Percentiles rank a stretch among this genome's conserved stretches.
Conservation (phyloP, 352 stramenopile genomes). For the Globisporangium recalcitrans region DNA sequence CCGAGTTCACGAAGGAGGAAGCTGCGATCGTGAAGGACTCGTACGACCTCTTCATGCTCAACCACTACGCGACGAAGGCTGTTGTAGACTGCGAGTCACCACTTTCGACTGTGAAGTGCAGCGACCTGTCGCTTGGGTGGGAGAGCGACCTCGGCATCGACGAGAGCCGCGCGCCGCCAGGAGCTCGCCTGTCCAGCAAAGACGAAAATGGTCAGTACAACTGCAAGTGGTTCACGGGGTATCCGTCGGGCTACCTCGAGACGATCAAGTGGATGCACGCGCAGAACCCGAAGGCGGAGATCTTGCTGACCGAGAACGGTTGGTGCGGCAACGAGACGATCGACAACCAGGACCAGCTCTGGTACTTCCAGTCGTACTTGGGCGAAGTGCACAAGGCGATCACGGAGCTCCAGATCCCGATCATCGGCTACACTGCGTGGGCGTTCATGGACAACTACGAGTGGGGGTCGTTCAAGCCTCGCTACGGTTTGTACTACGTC, state of each 20-base stretch:
- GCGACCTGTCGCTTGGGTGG: constrained; percentile 30
- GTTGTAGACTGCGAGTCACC: constrained; percentile 44
- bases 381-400: constrained; percentile 58
- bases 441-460: constrained; percentile 95
- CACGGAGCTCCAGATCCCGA: constrained; percentile 48
- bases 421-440: constrained; percentile 92
- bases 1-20: constrained; percentile 80
- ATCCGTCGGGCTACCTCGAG: constrained; percentile 46
- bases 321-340: constrained; percentile 54
- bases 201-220: constrained; percentile 22
- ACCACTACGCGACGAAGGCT: constrained; percentile 81
- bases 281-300: constrained; percentile 35
- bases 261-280: constrained; percentile 67
- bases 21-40: constrained; percentile 70
- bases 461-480: constrained; percentile 76
- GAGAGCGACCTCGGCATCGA: constrained; percentile 48
- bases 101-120: constrained; percentile 29
- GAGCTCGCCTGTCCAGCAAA: constrained; percentile 43
- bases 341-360: constrained; percentile 51
- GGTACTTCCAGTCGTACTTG: constrained; percentile 51
- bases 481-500: constrained; percentile 25
- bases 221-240: constrained; percentile 40
- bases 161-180: constrained; percentile 41
- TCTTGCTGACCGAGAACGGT: constrained; percentile 64
- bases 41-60: constrained; percentile 93